Conservation (phyloP, 768 basidiomycete genomes). For the Lactifluus hygrophoroides region DNA sequence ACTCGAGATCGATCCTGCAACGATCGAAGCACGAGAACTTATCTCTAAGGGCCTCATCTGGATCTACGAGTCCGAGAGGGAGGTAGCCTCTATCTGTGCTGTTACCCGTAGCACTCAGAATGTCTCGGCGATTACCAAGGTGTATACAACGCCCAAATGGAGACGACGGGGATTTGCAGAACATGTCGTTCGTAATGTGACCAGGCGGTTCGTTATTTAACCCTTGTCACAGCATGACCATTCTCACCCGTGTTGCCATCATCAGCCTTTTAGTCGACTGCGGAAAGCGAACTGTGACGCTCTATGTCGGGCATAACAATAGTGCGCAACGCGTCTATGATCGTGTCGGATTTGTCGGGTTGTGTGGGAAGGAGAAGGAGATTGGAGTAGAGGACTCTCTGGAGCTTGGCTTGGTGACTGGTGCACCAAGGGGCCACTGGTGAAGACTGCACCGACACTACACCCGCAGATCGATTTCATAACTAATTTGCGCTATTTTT, state of each 20-base stretch:
- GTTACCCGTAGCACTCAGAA: conserved; percentile 43
- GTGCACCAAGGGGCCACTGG: conserved; percentile 45
- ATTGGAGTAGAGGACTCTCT: conserved; percentile 40
- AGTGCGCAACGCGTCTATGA: conserved; percentile 43
- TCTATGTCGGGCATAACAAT: conserved; percentile 48
- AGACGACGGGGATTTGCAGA: conserved; percentile 43
- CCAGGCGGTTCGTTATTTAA: conserved; percentile 30
- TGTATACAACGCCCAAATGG: conserved; percentile 41
- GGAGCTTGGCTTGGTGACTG: conserved; percentile 44
- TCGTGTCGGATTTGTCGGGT: conserved; percentile 44
- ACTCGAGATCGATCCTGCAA: conserved; percentile 32
- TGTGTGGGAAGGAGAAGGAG: conserved; percentile 32
- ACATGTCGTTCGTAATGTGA: conserved; percentile 41
- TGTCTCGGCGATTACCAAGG: conserved; percentile 50
- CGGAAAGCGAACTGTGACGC: conserved; percentile 40
- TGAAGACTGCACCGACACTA: conserved; percentile 22
- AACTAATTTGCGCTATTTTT: conserved; percentile 1
- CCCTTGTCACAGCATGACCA: conserved; percentile 1
- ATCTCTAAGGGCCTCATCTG: conserved; percentile 43
- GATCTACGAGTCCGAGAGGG: conserved; percentile 38
- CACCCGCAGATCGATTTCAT: neutral
- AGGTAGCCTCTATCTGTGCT: conserved; percentile 44
- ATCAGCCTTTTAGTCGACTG: conserved; percentile 35
- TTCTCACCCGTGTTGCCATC: conserved; percentile 6
- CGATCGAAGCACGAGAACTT: conserved; percentile 38